phyloP scores from a whole-genome alignment of 306 rosid genomes.

The Astragalus glycyphyllos region DNA sequence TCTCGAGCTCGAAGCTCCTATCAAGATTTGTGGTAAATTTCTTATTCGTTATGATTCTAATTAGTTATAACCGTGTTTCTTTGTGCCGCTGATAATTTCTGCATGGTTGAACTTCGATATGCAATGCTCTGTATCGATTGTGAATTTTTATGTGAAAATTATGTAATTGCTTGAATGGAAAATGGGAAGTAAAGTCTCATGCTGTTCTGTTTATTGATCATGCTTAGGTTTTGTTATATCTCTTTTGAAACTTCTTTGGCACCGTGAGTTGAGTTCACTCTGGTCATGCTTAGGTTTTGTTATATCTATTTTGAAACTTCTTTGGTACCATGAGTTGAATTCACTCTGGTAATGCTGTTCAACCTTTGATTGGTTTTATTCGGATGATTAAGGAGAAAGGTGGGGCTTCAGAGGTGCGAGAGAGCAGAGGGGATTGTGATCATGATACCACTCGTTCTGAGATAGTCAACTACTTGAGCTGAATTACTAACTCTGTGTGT shows the following conservation, averaged over 20 bases:
- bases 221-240: slow-evolving; percentile 9
- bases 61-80: background rate
- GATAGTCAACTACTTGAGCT: background rate
- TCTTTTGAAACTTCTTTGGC: background rate
- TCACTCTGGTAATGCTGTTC: background rate
- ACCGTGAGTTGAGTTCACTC: background rate
- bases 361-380: slow-evolving; percentile 3
- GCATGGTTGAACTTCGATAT: background rate
- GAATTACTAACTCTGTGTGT: slow-evolving; percentile 7
- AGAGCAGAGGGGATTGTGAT: background rate
- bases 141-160: slow-evolving; percentile 18
- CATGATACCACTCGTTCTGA: background rate
- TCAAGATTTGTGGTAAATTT: slow-evolving; percentile 80
- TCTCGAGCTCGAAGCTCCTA: slow-evolving; percentile 89
- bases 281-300: background rate
- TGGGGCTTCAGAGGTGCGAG: background rate
- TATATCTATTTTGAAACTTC: background rate
- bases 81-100: background rate
- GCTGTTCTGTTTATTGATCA: background rate
- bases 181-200: background rate
- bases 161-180: slow-evolving; percentile 26
- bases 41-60: background rate
- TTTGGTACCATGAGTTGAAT: slow-evolving; percentile 11
- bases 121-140: background rate
- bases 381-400: background rate